Conservation (phyloP, 805 yeast genomes). For the Ogataea nakhonphanomensis region DNA sequence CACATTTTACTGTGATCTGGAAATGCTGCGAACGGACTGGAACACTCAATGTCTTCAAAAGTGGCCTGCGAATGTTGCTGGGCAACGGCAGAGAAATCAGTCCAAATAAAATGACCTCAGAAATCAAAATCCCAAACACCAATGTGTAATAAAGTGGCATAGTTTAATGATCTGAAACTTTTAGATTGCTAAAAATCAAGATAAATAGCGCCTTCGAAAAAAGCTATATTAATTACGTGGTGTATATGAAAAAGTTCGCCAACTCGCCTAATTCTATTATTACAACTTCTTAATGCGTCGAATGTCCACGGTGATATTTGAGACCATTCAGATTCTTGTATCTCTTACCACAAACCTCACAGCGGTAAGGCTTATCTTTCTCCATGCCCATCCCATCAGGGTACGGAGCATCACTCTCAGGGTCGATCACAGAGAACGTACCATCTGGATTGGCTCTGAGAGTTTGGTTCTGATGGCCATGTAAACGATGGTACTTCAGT, state of each 20-base stretch:
- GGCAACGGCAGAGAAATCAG: conserved; percentile 86
- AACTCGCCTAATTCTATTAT: conserved; percentile 6
- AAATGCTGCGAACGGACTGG: conserved; percentile 72
- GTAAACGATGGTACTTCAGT: conserved; percentile 88
- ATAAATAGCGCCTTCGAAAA: too few species aligned
- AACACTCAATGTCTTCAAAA: conserved; percentile 57
- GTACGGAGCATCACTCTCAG: conserved; percentile 82
- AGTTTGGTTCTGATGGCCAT: conserved; percentile 96
- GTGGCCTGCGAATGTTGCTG: conserved; percentile 61
- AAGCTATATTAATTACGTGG: too few species aligned
- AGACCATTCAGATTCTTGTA: conserved; percentile 94
- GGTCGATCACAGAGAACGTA: conserved; percentile 86
- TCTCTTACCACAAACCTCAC: conserved; percentile 97
- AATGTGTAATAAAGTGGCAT: conserved; percentile 33
- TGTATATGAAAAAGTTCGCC: not conserved
- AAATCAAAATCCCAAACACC: conserved; percentile 67
- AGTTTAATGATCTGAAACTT: not conserved
- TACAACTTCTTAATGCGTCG: conserved; percentile 59
- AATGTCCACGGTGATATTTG: conserved; percentile 95
- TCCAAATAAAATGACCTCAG: conserved; percentile 77
- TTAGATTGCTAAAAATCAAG: conserved; percentile 6
- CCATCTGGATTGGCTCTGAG: conserved; percentile 91
- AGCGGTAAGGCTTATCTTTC: conserved; percentile 96
- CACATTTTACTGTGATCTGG: conserved; percentile 74
- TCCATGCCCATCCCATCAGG: conserved; percentile 94